These are phyloP conservation scores for Sugiyamaella paludigena DNA, from an alignment of 1,139 yeast genomes.

Conservation along the genomic window DNA sequence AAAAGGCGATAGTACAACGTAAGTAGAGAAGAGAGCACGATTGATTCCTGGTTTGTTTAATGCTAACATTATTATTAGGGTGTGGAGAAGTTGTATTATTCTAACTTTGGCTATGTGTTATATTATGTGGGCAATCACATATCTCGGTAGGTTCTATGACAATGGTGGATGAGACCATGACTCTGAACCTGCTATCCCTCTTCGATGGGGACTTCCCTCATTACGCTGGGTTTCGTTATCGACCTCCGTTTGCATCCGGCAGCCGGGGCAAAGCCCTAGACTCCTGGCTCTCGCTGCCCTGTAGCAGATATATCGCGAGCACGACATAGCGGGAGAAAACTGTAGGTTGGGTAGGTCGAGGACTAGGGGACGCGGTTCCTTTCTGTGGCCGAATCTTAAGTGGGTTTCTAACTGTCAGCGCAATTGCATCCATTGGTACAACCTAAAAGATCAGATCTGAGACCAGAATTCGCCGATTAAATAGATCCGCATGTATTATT, in stretches of 20 bases:
- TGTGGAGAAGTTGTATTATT: constrained; percentile 87
- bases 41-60: not conserved
- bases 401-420: constrained; percentile 42
- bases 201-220: too few species aligned
- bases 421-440: constrained; percentile 75
- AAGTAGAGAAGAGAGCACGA: constrained; percentile 18
- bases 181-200: too few species aligned
- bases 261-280: too few species aligned
- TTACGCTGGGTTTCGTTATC: too few species aligned
- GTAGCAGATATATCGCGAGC: too few species aligned
- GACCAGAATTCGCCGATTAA: constrained; percentile 55
- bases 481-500: not conserved
- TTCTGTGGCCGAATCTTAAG: too few species aligned
- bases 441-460: constrained; percentile 66
- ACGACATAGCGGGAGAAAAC: too few species aligned
- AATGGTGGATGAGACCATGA: not conserved
- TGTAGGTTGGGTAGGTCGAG: too few species aligned
- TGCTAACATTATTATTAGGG: constrained; percentile 42
- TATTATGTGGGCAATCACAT: constrained; percentile 91
- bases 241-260: too few species aligned
- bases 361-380: too few species aligned
- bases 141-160: constrained; percentile 41
- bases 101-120: constrained; percentile 83
- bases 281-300: too few species aligned
- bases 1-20: constrained; percentile 51